phyloP scores from a whole-genome alignment of 2,329 filamentous ascomycete species.

The Cladosporium sp. region DNA sequence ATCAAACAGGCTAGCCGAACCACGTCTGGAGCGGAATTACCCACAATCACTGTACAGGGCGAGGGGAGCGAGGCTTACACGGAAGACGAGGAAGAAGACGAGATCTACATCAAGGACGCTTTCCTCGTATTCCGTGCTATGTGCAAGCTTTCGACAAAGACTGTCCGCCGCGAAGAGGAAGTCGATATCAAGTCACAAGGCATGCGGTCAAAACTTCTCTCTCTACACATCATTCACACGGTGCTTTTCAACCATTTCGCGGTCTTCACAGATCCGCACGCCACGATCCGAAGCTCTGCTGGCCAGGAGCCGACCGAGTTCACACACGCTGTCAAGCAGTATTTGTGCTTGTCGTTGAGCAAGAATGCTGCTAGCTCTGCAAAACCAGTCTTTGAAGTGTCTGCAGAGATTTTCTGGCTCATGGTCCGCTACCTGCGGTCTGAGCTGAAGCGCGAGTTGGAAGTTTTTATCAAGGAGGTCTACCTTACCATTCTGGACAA shows the following conservation, averaged over 20 bases:
- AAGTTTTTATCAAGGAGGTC: constrained; percentile 96
- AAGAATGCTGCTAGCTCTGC: constrained; percentile 94
- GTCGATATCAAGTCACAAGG: constrained; percentile 91
- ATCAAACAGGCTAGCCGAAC: constrained; percentile 36
- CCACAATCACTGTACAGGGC: constrained; percentile 37
- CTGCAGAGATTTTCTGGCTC: constrained; percentile 96
- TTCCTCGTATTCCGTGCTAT: constrained; percentile 97
- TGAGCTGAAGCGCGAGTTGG: constrained; percentile 96
- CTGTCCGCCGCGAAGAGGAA: constrained; percentile 83
- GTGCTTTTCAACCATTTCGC: constrained; percentile 90
- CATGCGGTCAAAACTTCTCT: constrained; percentile 96
- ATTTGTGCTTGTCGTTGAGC: constrained; percentile 90
- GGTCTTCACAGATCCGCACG: constrained; percentile 87
- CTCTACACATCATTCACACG: constrained; percentile 91
- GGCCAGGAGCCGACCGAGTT: constrained; percentile 86
- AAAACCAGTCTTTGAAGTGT: constrained; percentile 89
- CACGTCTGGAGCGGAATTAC: constrained; percentile 47
- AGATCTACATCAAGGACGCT: constrained; percentile 94
- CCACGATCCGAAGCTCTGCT: constrained; percentile 89
- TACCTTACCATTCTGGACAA: constrained; percentile 91
- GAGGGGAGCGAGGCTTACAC: constrained; percentile 55
- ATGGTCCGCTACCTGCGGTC: constrained; percentile 93
- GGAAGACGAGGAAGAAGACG: constrained; percentile 80
- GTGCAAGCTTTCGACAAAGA: constrained; percentile 94
- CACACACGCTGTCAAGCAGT: constrained; percentile 93